Evolutionary conservation across 768 basidiomycete species (phyloP).

Genomic region (Boletus rufocinnamomeus): DNA sequence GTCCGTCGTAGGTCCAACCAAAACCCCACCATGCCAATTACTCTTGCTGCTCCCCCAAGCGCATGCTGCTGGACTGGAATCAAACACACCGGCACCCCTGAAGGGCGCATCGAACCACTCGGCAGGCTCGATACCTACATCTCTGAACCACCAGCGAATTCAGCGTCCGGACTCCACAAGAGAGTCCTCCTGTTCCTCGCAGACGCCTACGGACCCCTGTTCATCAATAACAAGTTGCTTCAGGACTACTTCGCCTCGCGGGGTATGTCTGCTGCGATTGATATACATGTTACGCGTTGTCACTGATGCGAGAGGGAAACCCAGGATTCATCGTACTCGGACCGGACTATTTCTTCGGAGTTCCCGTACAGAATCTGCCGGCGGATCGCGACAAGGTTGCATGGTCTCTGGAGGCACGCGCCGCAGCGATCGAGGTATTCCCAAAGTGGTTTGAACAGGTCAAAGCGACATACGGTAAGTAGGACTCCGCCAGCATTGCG

Average conservation of each 20-base stretch:
- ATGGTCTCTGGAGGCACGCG: constrained; percentile 44
- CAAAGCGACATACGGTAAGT: constrained; percentile 46
- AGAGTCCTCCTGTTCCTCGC: constrained; percentile 56
- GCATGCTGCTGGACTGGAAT: constrained; percentile 53
- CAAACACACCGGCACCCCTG: constrained; percentile 49
- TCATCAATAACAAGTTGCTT: constrained; percentile 54
- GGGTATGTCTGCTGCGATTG: constrained; percentile 38
- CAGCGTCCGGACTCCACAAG: constrained; percentile 26
- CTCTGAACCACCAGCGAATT: constrained; percentile 43
- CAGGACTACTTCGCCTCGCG: constrained; percentile 63
- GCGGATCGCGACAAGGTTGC: constrained; percentile 35
- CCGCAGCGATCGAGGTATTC: constrained; percentile 39
- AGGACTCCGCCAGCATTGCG: not conserved
- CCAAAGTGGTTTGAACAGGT: constrained; percentile 55
- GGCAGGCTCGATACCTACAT: constrained; percentile 56
- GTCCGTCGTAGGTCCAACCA: not conserved
- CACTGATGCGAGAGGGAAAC: not conserved
- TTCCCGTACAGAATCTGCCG: constrained; percentile 43
- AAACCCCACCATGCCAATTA: constrained; percentile 1
- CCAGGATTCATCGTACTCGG: constrained; percentile 59
- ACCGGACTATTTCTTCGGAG: constrained; percentile 63
- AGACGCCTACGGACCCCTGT: constrained; percentile 59
- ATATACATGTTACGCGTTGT: not conserved
- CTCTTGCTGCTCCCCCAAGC: constrained; percentile 43
- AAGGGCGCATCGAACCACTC: constrained; percentile 45